A percentile compares a stretch with the other conserved stretches of the same genome.
Conservation (phyloP, 352 stramenopile genomes). For the Phytophthora pistaciae region DNA sequence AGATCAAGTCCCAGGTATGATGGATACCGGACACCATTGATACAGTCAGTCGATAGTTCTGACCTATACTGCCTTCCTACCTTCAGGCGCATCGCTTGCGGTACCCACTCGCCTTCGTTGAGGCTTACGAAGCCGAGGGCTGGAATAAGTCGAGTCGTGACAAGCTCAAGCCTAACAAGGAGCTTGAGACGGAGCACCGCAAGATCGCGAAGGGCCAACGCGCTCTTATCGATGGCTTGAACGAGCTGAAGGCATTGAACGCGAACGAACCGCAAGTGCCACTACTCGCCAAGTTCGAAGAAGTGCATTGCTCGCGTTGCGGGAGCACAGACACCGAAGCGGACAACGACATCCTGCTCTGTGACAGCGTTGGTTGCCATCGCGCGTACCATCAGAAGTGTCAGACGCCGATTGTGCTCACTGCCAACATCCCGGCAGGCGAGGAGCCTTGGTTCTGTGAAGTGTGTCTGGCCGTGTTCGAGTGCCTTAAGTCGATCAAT, state of each 20-base stretch:
- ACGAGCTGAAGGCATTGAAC: slow-evolving; percentile 50
- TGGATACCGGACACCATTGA: background rate
- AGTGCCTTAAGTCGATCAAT: slow-evolving; percentile 85
- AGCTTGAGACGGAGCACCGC: slow-evolving; percentile 56
- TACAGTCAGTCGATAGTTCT: slow-evolving; percentile 2
- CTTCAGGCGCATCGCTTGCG: slow-evolving; percentile 59
- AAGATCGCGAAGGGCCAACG: slow-evolving; percentile 73
- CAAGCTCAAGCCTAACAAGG: slow-evolving; percentile 85
- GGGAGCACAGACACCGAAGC: slow-evolving; percentile 63
- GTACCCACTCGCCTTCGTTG: slow-evolving; percentile 81
- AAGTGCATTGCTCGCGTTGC: slow-evolving; percentile 86
- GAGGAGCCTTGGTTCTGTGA: slow-evolving; percentile 86
- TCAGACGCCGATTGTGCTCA: slow-evolving; percentile 66
- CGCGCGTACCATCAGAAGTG: slow-evolving; percentile 87
- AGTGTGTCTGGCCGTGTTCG: slow-evolving; percentile 79
- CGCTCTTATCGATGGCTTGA: slow-evolving; percentile 53
- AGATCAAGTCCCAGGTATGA: slow-evolving; percentile 50
- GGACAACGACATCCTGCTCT: slow-evolving; percentile 89
- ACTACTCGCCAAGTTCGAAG: slow-evolving; percentile 49
- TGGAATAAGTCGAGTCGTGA: slow-evolving; percentile 80
- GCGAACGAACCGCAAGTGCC: slow-evolving; percentile 62
- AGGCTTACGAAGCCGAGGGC: slow-evolving; percentile 86
- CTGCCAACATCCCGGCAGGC: slow-evolving; percentile 67
- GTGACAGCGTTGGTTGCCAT: slow-evolving; percentile 75
- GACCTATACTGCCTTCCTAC: slow-evolving; percentile 3